phyloP scores from a whole-genome alignment of 495 filamentous ascomycete species.

The Poronia punctata region DNA sequence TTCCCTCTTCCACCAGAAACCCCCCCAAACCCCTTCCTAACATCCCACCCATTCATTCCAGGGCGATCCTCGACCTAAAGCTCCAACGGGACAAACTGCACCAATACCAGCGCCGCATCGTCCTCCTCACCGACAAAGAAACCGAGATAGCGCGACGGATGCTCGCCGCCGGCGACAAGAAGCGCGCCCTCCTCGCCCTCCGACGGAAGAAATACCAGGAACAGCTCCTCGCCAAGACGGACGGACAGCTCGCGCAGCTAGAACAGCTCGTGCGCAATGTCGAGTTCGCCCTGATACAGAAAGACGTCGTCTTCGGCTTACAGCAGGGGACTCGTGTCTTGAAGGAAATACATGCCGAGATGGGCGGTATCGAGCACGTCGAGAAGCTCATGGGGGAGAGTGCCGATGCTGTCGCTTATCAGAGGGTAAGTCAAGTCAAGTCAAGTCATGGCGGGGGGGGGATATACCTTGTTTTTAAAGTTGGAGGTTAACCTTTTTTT shows the following conservation, averaged over 20 bases:
- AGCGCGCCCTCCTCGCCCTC: constrained; percentile 77
- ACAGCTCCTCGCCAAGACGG: constrained; percentile 79
- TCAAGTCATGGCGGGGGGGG: neutral
- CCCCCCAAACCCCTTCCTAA: neutral
- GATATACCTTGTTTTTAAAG: neutral
- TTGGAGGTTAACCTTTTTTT: neutral
- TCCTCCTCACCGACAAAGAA: constrained; percentile 73
- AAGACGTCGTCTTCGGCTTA: constrained; percentile 86
- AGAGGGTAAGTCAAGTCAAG: constrained; percentile 53
- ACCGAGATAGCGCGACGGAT: constrained; percentile 76
- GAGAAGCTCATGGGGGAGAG: constrained; percentile 91
- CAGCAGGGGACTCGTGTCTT: constrained; percentile 88
- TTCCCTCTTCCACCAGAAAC: neutral
- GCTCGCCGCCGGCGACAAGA: constrained; percentile 65
- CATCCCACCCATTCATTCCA: constrained; percentile 7
- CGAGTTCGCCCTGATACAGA: constrained; percentile 92
- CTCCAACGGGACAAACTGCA: constrained; percentile 94
- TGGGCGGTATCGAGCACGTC: constrained; percentile 89
- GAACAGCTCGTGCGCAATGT: constrained; percentile 77
- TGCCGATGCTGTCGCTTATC: constrained; percentile 81
- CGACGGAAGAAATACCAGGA: constrained; percentile 97
- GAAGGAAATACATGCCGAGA: constrained; percentile 85
- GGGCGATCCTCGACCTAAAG: constrained; percentile 92
- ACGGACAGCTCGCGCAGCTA: constrained; percentile 79
- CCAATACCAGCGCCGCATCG: constrained; percentile 86